phyloP scores from a whole-genome alignment of 2,329 filamentous ascomycete species.

The Hypoxylon sp. region DNA sequence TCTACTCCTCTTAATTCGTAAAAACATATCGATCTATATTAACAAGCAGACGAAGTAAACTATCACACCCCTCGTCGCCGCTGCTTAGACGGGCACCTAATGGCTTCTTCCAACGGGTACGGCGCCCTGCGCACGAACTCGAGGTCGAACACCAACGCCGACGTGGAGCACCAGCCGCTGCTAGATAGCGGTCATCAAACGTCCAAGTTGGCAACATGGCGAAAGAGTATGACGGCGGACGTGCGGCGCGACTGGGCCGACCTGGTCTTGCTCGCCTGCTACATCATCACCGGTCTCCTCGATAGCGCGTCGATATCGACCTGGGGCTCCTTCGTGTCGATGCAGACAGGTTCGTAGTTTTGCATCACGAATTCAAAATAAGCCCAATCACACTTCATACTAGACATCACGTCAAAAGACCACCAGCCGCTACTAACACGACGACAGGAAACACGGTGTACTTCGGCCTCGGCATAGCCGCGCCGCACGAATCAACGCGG shows the following conservation, averaged over 20 bases:
- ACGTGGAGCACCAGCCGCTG: slow-evolving; percentile 54
- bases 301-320: slow-evolving; percentile 82
- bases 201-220: slow-evolving; percentile 46
- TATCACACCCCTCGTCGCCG: too few relatives aligned
- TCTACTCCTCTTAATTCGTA: not conserved
- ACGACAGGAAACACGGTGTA: slow-evolving; percentile 79
- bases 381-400: not conserved
- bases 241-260: slow-evolving; percentile 75
- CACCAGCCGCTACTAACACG: not conserved
- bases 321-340: slow-evolving; percentile 84
- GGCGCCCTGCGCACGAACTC: slow-evolving; percentile 42
- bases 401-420: not conserved
- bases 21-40: not conserved
- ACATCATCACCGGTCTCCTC: slow-evolving; percentile 80
- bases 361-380: not conserved
- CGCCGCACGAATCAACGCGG: slow-evolving; percentile 65
- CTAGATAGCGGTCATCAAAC: slow-evolving; percentile 38
- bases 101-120: slow-evolving; percentile 49
- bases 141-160: slow-evolving; percentile 31
- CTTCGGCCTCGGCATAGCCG: slow-evolving; percentile 78
- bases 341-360: slow-evolving; percentile 76
- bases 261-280: slow-evolving; percentile 76
- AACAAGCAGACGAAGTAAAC: too few relatives aligned
- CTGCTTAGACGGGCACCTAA: slow-evolving; percentile 20
- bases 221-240: slow-evolving; percentile 57